A percentile compares a stretch with the other conserved stretches of the same genome.
These are phyloP conservation scores for Trichomonas vaginalis DNA, from an alignment of 208 protist species.

Conservation along the genomic window DNA sequence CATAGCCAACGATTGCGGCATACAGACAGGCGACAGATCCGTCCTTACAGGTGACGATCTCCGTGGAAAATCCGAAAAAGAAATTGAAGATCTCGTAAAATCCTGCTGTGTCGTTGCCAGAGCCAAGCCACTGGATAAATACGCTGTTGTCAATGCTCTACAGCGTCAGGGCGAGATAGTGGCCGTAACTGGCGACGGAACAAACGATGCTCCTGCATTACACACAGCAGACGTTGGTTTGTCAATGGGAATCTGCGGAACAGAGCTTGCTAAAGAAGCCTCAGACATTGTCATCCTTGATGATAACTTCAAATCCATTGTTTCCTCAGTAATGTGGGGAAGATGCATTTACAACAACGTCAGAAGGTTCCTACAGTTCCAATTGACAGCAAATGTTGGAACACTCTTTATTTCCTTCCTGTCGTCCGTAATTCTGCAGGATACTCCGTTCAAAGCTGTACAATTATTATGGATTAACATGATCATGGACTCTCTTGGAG, in stretches of 20 bases:
- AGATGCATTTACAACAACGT: slow-evolving; percentile 87
- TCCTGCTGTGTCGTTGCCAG: background rate
- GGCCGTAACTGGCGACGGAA: slow-evolving; percentile 49
- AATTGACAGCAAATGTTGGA: background rate
- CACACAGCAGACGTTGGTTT: slow-evolving; percentile 65
- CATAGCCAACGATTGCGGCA: slow-evolving; percentile 34
- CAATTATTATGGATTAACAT: slow-evolving; percentile 30
- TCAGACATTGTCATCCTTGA: slow-evolving; percentile 54
- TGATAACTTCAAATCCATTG: slow-evolving; percentile 68
- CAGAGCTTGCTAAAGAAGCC: slow-evolving; percentile 46
- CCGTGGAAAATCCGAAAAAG: background rate
- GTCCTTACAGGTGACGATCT: background rate
- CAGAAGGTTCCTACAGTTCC: slow-evolving; percentile 88
- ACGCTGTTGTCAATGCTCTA: background rate
- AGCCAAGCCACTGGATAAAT: slow-evolving; percentile 20
- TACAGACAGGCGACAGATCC: background rate
- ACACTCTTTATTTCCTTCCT: background rate
- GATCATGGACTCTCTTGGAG: slow-evolving; percentile 24
- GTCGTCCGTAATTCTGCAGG: background rate
- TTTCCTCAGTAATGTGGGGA: slow-evolving; percentile 73
- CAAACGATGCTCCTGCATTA: slow-evolving; percentile 53
- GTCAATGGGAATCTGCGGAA: slow-evolving; percentile 61
- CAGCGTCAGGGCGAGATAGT: slow-evolving; percentile 37
- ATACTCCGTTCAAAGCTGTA: slow-evolving; percentile 24
- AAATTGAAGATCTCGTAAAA: background rate